These are phyloP conservation scores for Aspergillus costaricaensis DNA, from an alignment of 2,329 filamentous ascomycete genomes.

Conservation along the genomic window DNA sequence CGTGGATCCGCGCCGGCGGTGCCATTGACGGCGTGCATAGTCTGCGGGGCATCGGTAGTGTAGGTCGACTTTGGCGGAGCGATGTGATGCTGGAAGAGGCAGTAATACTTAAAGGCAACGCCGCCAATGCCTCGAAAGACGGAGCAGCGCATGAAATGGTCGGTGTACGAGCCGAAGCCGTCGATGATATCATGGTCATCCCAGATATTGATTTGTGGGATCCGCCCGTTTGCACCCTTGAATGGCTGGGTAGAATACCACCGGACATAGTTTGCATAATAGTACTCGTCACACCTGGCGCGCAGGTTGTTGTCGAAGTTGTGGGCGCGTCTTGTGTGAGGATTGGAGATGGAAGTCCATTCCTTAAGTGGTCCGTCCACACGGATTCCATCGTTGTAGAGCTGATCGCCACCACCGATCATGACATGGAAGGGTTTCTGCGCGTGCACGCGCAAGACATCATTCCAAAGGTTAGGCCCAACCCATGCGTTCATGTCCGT, in stretches of 20 bases:
- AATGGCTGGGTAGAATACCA: slow-evolving; percentile 72
- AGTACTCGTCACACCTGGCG: slow-evolving; percentile 61
- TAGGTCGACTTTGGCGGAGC: slow-evolving; percentile 83
- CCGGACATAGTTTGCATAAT: slow-evolving; percentile 62
- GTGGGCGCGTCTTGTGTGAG: slow-evolving; percentile 60
- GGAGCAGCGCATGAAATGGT: slow-evolving; percentile 66
- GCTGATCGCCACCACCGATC: slow-evolving; percentile 90
- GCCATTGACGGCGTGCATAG: slow-evolving; percentile 53
- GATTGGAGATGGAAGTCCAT: slow-evolving; percentile 64
- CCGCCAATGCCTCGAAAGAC: slow-evolving; percentile 68
- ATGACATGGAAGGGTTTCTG: slow-evolving; percentile 66
- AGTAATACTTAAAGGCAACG: slow-evolving; percentile 61
- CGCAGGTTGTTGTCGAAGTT: slow-evolving; percentile 67
- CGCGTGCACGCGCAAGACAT: slow-evolving; percentile 62
- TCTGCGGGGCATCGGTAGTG: slow-evolving; percentile 69
- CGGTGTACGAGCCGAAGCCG: slow-evolving; percentile 66
- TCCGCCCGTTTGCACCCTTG: slow-evolving; percentile 61
- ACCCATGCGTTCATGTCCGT: slow-evolving; percentile 65
- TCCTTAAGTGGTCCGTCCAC: slow-evolving; percentile 75
- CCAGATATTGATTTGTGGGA: slow-evolving; percentile 67
- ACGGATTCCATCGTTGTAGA: slow-evolving; percentile 75
- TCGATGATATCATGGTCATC: slow-evolving; percentile 69
- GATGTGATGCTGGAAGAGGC: slow-evolving; percentile 73
- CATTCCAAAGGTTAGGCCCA: slow-evolving; percentile 65
- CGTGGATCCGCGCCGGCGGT: slow-evolving; percentile 62